A percentile compares a stretch with the other conserved stretches of the same genome.
Conservation (phyloP, 441 rosid species). For the Erodium chrysanthum region DNA sequence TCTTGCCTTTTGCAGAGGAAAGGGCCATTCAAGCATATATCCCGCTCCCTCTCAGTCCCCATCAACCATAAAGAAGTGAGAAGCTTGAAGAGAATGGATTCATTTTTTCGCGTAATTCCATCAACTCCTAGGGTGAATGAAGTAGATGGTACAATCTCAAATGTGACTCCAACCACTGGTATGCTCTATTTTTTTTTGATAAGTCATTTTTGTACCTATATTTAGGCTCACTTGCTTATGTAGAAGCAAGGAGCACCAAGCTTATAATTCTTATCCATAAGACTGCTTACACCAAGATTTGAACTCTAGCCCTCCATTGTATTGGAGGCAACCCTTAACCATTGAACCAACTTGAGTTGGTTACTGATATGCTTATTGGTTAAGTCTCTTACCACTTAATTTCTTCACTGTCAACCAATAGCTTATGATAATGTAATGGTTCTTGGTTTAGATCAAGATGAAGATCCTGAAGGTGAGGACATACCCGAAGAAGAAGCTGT, state of each 20-base stretch:
- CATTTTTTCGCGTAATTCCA: conserved; percentile 41
- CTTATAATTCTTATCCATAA: no score
- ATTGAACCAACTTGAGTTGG: no score
- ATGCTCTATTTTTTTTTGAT: neutral
- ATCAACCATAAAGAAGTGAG: conserved; percentile 31
- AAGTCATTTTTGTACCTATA: no score
- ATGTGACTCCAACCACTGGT: conserved; percentile 23
- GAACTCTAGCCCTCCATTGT: no score
- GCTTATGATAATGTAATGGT: conserved; percentile 3
- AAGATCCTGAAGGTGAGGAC: conserved; percentile 32
- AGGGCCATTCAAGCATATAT: conserved; percentile 25
- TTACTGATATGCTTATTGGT: no score
- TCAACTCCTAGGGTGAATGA: conserved; percentile 26
- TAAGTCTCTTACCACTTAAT: no score
- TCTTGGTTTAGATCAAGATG: conserved; percentile 23
- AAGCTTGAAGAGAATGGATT: conserved; percentile 35
- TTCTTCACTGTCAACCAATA: neutral
- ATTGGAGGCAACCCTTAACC: no score
- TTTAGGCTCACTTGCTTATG: no score
- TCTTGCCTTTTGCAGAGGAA: conserved; percentile 23
- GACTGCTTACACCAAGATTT: no score
- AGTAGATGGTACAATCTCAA: conserved; percentile 17
- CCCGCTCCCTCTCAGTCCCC: conserved; percentile 47
- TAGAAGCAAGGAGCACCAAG: no score
- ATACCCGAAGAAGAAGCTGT: conserved; percentile 46